phyloP scores from a whole-genome alignment of 1,284 basidiomycete species.

The Irpex rosettiformis region DNA sequence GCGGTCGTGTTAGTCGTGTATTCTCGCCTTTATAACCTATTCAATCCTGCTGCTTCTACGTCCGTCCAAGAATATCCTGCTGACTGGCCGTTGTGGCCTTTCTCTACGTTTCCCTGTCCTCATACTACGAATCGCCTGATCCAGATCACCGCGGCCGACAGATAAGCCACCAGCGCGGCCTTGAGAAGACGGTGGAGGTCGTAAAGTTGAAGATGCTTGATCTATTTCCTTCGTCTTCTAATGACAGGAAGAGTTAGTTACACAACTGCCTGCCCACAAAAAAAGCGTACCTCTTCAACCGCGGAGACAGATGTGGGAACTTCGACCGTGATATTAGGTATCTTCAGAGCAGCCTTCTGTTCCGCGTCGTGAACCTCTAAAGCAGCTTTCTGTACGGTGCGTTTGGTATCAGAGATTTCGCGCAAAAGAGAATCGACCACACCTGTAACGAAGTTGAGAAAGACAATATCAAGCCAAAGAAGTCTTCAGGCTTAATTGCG shows the following conservation, averaged over 20 bases:
- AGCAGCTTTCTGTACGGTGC: conserved; percentile 81
- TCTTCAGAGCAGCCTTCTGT: conserved; percentile 24
- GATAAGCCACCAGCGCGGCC: conserved; percentile 44
- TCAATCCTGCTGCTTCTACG: conserved; percentile 38
- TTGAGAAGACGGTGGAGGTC: conserved; percentile 35
- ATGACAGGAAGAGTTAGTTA: conserved; percentile 15
- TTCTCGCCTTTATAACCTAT: too few species aligned
- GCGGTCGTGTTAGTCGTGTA: not conserved
- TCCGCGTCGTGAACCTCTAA: conserved; percentile 64
- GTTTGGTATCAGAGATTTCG: too few species aligned
- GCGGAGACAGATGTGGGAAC: conserved; percentile 19
- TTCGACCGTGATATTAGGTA: conserved; percentile 23
- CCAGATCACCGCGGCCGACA: conserved; percentile 71
- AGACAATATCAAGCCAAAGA: conserved; percentile 70
- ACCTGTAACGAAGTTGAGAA: conserved; percentile 77
- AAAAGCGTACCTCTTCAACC: conserved; percentile 28
- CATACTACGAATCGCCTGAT: conserved; percentile 80
- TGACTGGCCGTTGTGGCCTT: conserved; percentile 48
- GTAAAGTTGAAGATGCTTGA: conserved; percentile 21
- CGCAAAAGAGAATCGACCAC: too few species aligned
- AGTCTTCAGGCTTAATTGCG: conserved; percentile 70
- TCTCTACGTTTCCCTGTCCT: conserved; percentile 61
- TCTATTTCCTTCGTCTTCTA: conserved; percentile 37
- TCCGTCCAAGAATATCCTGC: conserved; percentile 82
- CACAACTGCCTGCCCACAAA: not conserved